Evolutionary conservation across 805 yeast species (phyloP), one percentile per base, ranked within the genome.

Genomic region (Candida broadrunensis): DNA sequence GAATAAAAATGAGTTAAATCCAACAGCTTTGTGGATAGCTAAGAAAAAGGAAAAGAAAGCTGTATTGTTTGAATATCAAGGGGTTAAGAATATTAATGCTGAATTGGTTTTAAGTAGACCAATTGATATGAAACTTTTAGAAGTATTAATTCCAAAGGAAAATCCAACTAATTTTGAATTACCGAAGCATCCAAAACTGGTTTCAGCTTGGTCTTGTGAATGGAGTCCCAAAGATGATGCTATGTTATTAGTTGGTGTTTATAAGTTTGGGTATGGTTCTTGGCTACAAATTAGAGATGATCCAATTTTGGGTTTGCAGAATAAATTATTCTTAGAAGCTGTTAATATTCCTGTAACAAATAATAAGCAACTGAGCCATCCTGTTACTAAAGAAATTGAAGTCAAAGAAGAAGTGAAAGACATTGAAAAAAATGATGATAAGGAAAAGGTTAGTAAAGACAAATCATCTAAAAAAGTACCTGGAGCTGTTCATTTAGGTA

Each of bases 281-380:
- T 93, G 99, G 99, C 60, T 76, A 2, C 90, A 86, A 55, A 90
- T 93, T 35, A 75, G 99, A 56, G 99, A 93, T 65, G 99, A 93
- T 64, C 98, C 99, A 2, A 75, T 88, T 38, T 72, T 93, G 43
- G 90, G 89, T 9, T 70, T 93, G 45, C 85, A 88, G 46, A 88
- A 88, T 51, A 93, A 88, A 68, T 67, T 93, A 49, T 93, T 80
- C 54, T 71, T 93, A 51, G 83, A 78, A 40, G 14, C n/a, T 29
- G 29, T 25, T 25, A 47, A 50, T 14, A 35, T 32, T 2, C 34
- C 37, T 14, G 20, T 21, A 14, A 18, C 18, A 14, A 15, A 5
- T 14, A 6, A 5, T 5, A 8, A 5, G 5, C 5, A 9, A 14
- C 5, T 4, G n/a, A 18, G 18, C 4, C 18, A n/a, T 29, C 32